Conservation (phyloP, 306 rosid genomes). For the Pyrus betulifolia region DNA sequence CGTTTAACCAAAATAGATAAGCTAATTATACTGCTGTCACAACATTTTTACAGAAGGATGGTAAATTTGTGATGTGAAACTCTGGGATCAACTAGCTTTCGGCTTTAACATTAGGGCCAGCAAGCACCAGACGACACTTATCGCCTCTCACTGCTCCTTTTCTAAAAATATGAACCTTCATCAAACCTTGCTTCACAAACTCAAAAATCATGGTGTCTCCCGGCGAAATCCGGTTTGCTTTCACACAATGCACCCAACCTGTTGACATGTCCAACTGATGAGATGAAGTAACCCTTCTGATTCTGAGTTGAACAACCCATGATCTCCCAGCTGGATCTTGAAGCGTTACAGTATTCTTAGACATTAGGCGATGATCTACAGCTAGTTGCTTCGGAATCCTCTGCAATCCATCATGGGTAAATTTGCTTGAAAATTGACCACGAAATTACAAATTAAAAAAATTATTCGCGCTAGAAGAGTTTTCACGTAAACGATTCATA, state of each 20-base stretch:
- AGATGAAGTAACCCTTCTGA: neutral
- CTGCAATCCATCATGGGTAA: neutral
- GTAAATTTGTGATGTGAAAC: neutral
- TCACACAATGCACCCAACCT: neutral
- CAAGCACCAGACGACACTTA: neutral
- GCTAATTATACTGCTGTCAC: neutral
- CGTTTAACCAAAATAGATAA: neutral
- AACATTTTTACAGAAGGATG: neutral
- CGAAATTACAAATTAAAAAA: neutral
- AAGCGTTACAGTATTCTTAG: neutral
- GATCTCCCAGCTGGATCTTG: neutral
- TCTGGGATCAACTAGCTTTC: neutral
- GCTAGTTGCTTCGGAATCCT: neutral
- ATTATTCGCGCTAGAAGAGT: neutral
- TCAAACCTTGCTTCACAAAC: neutral
- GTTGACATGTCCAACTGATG: neutral
- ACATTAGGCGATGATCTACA: neutral
- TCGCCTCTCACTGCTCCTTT: neutral
- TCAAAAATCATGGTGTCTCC: conserved; percentile 5
- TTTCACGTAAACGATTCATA: neutral
- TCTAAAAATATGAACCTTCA: neutral
- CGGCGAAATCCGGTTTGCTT: neutral
- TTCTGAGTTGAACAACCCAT: neutral
- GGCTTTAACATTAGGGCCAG: neutral
- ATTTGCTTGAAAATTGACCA: neutral